Percentiles rank a stretch among this genome's conserved stretches.
These are phyloP conservation scores for Malus hybrid DNA, from an alignment of 331 rosid genomes.

Conservation along the genomic window DNA sequence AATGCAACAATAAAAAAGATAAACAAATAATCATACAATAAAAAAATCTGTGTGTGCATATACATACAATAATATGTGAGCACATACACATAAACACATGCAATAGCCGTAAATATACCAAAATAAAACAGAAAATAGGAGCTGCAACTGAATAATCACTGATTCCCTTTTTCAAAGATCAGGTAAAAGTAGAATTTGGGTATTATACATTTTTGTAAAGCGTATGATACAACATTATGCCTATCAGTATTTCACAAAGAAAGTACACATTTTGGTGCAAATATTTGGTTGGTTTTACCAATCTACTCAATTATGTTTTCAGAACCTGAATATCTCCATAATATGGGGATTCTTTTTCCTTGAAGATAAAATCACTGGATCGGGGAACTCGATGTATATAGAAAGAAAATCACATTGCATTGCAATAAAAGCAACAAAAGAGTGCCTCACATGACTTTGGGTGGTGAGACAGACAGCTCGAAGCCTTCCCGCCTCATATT, in stretches of 20 bases:
- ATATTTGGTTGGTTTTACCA: not conserved
- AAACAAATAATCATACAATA: not conserved
- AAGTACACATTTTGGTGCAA: not conserved
- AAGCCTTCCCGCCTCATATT: conserved; percentile 99
- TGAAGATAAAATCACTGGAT: not conserved
- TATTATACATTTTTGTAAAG: not conserved
- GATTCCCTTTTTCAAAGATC: not conserved
- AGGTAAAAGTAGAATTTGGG: not conserved
- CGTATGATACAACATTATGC: not conserved
- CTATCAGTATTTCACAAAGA: not conserved
- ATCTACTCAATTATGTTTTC: not conserved
- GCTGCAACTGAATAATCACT: not conserved
- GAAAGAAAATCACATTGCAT: not conserved
- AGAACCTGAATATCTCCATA: not conserved
- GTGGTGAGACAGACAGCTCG: conserved; percentile 92
- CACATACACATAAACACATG: no score
- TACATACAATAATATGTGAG: not conserved
- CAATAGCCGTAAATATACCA: no score
- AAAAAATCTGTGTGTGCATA: not conserved
- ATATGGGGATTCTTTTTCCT: not conserved
- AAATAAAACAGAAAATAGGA: not conserved
- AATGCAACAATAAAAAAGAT: not conserved
- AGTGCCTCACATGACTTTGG: conserved; percentile 77
- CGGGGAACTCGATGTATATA: not conserved
- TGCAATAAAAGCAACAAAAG: not conserved